Conservation (phyloP, 352 stramenopile species). For the Poterioochromonas sp. region DNA sequence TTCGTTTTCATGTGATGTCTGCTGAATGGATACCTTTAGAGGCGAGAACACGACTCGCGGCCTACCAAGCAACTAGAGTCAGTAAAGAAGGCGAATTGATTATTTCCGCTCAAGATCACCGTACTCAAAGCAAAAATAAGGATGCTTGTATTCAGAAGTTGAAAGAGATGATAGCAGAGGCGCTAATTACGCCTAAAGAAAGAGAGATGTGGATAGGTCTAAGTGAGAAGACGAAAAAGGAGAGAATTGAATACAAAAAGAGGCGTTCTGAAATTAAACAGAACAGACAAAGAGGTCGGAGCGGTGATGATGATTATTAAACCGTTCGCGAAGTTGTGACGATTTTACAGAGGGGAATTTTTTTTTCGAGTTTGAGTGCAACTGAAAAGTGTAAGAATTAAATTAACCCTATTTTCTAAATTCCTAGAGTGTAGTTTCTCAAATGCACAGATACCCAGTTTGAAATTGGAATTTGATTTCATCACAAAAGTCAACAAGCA, state of each 20-base stretch:
- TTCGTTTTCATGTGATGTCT: constrained; percentile 35
- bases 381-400: no score
- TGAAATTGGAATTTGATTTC: no score
- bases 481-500: no score
- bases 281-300: background rate
- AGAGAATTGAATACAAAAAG: constrained; percentile 32
- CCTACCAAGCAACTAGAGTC: constrained; percentile 34
- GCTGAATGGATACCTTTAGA: constrained; percentile 37
- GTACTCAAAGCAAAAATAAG: constrained; percentile 38
- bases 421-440: no score
- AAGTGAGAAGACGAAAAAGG: constrained; percentile 35
- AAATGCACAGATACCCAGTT: no score
- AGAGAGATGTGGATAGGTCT: constrained; percentile 37
- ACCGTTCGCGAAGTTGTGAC: no score
- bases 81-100: constrained; percentile 40
- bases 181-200: constrained; percentile 36
- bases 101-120: constrained; percentile 35
- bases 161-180: constrained; percentile 33
- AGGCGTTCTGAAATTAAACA: constrained; percentile 27
- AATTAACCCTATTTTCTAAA: no score
- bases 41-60: constrained; percentile 21
- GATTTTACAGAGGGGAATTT: no score
- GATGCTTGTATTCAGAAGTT: constrained; percentile 38
- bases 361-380: no score
- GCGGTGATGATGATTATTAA: no score